A percentile compares a stretch with the other conserved stretches of the same genome.
phyloP scores from a whole-genome alignment of 192 early-diverging fungal genomes.

The Coemansia sp. region DNA sequence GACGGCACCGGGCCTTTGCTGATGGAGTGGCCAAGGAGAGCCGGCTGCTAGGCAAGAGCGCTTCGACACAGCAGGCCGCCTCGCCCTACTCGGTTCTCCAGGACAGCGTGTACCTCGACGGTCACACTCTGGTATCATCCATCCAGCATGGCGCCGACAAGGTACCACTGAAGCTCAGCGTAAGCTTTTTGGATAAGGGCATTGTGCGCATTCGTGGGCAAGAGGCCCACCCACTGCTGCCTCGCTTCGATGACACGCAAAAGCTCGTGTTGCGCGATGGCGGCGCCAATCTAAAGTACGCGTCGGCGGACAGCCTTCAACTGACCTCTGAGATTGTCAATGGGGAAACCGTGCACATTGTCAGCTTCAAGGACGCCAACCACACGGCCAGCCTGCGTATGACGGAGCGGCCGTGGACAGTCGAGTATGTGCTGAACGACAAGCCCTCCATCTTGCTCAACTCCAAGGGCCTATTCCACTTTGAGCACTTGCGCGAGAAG shows the following conservation, averaged over 20 bases:
- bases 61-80: slow-evolving; percentile 11
- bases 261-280: slow-evolving; percentile 58
- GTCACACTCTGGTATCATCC: slow-evolving; percentile 25
- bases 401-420: slow-evolving; percentile 42
- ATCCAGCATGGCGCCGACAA: slow-evolving; percentile 27
- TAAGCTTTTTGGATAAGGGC: slow-evolving; percentile 59
- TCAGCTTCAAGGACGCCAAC: slow-evolving; percentile 20
- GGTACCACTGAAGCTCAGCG: slow-evolving; percentile 36
- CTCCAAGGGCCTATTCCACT: slow-evolving; percentile 76
- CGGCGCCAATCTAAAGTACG: slow-evolving; percentile 24
- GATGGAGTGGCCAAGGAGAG: slow-evolving; percentile 55
- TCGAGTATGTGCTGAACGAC: slow-evolving; percentile 32
- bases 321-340: slow-evolving; percentile 12
- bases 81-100: slow-evolving; percentile 67
- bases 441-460: slow-evolving; percentile 71
- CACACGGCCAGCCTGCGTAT: slow-evolving; percentile 31
- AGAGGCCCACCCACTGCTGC: slow-evolving; percentile 63
- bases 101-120: slow-evolving; percentile 57
- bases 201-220: slow-evolving; percentile 61
- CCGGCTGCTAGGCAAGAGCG: slow-evolving; percentile 15
- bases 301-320: slow-evolving; percentile 19
- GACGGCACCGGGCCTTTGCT: slow-evolving; percentile 82
- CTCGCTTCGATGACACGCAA: slow-evolving; percentile 68
- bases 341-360: slow-evolving; percentile 17
- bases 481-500: slow-evolving; percentile 65